A percentile compares a stretch with the other conserved stretches of the same genome.
Evolutionary conservation across 495 filamentous ascomycete species (phyloP).

Genomic region (Acidomyces sp.): DNA sequence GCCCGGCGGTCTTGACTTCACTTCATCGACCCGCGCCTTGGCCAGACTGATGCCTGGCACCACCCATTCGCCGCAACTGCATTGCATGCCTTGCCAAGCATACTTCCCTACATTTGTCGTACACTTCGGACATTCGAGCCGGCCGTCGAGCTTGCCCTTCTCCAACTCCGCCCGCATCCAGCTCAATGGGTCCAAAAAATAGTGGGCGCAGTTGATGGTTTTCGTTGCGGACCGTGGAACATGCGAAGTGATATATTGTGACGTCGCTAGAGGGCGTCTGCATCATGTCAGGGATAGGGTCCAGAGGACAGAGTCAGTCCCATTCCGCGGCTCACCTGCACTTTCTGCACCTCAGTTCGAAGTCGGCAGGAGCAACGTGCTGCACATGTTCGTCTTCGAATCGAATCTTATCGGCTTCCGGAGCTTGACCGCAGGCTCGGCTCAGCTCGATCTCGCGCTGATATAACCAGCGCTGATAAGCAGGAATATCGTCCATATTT

Average conservation of each 20-base stretch:
- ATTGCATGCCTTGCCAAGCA: conserved; percentile 89
- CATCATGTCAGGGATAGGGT: conserved; percentile 1
- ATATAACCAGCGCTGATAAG: conserved; percentile 85
- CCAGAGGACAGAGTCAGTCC: not conserved
- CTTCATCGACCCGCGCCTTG: conserved; percentile 67
- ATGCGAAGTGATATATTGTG: conserved; percentile 39
- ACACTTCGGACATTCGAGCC: conserved; percentile 76
- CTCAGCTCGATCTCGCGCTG: conserved; percentile 61
- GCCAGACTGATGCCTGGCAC: conserved; percentile 81
- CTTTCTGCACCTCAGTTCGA: conserved; percentile 40
- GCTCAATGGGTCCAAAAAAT: conserved; percentile 77
- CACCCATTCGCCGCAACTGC: conserved; percentile 82
- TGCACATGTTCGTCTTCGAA: conserved; percentile 67
- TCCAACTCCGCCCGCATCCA: conserved; percentile 85
- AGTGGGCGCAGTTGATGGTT: conserved; percentile 50
- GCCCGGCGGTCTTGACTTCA: conserved; percentile 22
- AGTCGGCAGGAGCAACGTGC: conserved; percentile 18
- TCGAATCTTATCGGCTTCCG: conserved; percentile 48
- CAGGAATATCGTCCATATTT: conserved; percentile 51
- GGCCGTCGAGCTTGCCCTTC: conserved; percentile 62
- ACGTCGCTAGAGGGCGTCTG: conserved; percentile 51
- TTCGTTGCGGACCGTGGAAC: not conserved
- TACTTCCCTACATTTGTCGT: conserved; percentile 74
- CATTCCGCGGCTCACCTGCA: conserved; percentile 32
- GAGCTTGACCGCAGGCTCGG: conserved; percentile 55